Evolutionary conservation across 169 alveolate genomes (phyloP), one percentile per base, ranked within the genome.

Genomic region (Cryptosporidium sp.): DNA sequence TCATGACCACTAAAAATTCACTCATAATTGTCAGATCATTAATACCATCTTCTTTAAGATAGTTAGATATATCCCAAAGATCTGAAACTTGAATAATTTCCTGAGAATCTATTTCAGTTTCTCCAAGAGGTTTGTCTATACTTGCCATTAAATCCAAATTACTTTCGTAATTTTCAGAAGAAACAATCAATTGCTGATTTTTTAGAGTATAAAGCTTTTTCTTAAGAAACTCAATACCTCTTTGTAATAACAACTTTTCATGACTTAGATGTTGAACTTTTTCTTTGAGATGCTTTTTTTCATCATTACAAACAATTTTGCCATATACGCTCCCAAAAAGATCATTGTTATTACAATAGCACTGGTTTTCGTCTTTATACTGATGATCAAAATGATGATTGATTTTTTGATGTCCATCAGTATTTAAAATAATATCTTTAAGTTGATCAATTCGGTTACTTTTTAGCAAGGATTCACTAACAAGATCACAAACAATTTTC

Each of bases 261-360:
- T 80, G 75, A 44, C 65, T 65, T 21, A 80, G 42, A 39, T 60
- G 73, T 18, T 60, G 53, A 62, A 80, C 69, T 65, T 80, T 80
- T 51, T 80, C 89, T 29, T 35, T 62, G 7, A 80, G 70, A 33
- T 65, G 80, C 26, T 60, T 80, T 10, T 65, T 80, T 60, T 80
- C 89, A 4, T 80, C 89, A 18, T 29, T 21, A 80, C 89, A 80
- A 61, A 80, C 68, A 16, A 80, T 61, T 44, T 39, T 65, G 16
- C 89, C 89, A 61, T 80, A 80, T 23, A 80, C 60, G 18, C 62
- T n/a, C 7, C 89, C 89, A 48, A 80, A 62, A n/a, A 58, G 52
- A 62, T 80, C 89, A 16, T 60, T 80, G 39, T 70, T 29, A 62
- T 62, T 60, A 51, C 89, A 80, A 62, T 80, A 62, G 16, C 89